A percentile compares a stretch with the other conserved stretches of the same genome.
phyloP scores from a whole-genome alignment of 352 stramenopile genomes.

The Globisporangium radiosum region DNA sequence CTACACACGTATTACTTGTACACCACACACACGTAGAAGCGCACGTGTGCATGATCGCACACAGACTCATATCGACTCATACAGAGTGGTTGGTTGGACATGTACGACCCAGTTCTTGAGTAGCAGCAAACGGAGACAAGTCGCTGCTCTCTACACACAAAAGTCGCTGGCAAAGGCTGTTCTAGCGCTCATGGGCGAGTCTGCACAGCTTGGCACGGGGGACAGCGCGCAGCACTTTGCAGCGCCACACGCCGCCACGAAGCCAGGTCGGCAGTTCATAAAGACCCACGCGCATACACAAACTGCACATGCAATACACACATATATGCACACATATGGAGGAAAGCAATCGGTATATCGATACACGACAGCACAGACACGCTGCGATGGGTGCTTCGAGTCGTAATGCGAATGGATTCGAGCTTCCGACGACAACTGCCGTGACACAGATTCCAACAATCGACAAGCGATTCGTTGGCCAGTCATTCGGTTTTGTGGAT shows the following conservation, averaged over 20 bases:
- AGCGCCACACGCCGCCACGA: constrained; percentile 12
- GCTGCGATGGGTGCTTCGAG: too few relatives aligned
- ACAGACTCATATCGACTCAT: not conserved
- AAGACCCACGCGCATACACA: constrained; percentile 7
- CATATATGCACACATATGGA: too few relatives aligned
- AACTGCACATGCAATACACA: too few relatives aligned
- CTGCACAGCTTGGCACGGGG: constrained; percentile 18
- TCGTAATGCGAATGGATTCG: too few relatives aligned
- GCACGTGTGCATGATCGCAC: not conserved
- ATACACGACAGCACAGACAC: too few relatives aligned
- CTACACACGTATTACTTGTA: too few relatives aligned
- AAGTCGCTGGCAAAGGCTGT: constrained; percentile 26
- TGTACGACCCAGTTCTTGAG: constrained; percentile 79
- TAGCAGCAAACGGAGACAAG: constrained; percentile 37
- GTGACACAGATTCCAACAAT: too few relatives aligned
- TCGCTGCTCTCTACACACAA: constrained; percentile 83
- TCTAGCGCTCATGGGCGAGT: constrained; percentile 41
- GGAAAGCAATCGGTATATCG: too few relatives aligned
- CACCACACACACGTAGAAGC: too few relatives aligned
- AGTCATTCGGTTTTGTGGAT: too few relatives aligned
- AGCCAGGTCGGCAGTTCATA: constrained; percentile 9
- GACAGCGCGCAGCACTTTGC: constrained; percentile 21
- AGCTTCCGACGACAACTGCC: too few relatives aligned
- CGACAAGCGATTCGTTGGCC: too few relatives aligned
- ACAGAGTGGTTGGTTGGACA: constrained; percentile 13